Evolutionary conservation across 257 asterid genomes (phyloP).

Genomic region (Verbascum thapsus): DNA sequence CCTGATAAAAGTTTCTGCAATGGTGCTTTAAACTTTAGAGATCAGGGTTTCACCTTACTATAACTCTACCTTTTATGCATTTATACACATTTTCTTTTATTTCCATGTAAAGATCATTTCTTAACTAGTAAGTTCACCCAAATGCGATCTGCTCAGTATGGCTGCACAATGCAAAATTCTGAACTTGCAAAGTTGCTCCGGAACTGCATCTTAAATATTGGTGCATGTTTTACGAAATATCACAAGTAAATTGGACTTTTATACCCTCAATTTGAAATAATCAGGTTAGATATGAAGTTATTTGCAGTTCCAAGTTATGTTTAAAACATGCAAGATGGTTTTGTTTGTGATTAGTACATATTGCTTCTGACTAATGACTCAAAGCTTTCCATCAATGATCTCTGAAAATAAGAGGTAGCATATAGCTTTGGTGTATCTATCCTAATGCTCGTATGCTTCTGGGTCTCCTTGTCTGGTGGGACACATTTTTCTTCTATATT

Average conservation of each 20-base stretch:
- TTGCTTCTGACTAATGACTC: background rate
- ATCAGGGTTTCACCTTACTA: conserved; percentile 11
- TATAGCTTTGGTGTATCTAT: too few species aligned
- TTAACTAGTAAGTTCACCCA: too few species aligned
- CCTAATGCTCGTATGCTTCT: background rate
- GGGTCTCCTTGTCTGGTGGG: background rate
- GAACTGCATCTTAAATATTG: background rate
- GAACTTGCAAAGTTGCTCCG: conserved; percentile 1
- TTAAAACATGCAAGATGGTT: background rate
- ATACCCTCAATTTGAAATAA: background rate
- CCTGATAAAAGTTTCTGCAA: conserved; percentile 17
- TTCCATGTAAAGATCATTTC: too few species aligned
- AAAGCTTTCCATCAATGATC: conserved; percentile 4
- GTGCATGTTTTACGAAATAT: background rate
- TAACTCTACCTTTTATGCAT: conserved; percentile 5
- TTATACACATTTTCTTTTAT: background rate
- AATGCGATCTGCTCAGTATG: background rate
- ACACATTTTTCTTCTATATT: background rate
- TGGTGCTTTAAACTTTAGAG: conserved; percentile 19
- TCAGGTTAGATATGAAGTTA: background rate
- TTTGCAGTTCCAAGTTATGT: background rate
- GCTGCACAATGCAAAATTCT: background rate
- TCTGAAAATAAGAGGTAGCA: background rate
- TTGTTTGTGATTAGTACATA: background rate
- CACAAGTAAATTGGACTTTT: background rate